Percentiles rank a stretch among this genome's conserved stretches.
Evolutionary conservation across 768 basidiomycete species (phyloP).

Genomic region (Mycena latifolia): DNA sequence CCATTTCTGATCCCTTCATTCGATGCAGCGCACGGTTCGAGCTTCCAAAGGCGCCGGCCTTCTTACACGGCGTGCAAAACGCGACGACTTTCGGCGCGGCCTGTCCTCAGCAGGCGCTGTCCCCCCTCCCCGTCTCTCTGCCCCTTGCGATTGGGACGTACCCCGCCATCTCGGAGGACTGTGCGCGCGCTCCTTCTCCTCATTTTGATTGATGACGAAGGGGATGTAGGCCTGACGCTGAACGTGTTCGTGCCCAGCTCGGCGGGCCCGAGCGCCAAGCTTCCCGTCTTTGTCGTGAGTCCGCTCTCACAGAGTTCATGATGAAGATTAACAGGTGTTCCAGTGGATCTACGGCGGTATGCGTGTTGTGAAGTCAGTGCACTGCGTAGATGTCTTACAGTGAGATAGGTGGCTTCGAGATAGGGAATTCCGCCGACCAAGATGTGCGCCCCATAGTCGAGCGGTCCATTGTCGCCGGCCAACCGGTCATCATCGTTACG

Average conservation of each 20-base stretch:
- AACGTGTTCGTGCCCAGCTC: too few species aligned
- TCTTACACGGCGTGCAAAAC: conserved; percentile 47
- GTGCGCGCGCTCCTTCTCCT: background rate
- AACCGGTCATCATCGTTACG: conserved; percentile 6
- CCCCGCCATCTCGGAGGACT: conserved; percentile 20
- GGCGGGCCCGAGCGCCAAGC: background rate
- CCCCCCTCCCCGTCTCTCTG: background rate
- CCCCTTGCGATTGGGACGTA: background rate
- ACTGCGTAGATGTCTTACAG: too few species aligned
- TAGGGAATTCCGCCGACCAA: conserved; percentile 8
- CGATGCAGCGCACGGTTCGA: conserved; percentile 55
- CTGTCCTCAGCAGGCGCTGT: conserved; percentile 36
- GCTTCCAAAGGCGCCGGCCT: conserved; percentile 43
- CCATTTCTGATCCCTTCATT: too few species aligned
- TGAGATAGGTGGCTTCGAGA: too few species aligned
- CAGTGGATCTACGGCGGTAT: conserved; percentile 27
- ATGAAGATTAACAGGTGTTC: too few species aligned
- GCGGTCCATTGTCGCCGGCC: background rate
- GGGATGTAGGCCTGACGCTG: conserved; percentile 21
- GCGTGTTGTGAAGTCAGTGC: conserved; percentile 5
- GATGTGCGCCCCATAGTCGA: background rate
- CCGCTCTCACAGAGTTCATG: background rate
- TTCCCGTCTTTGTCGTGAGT: conserved; percentile 28
- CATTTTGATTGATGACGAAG: too few species aligned
- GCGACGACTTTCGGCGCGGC: conserved; percentile 52